Evolutionary conservation across 2,329 filamentous ascomycete genomes (phyloP).

Genomic region (Ceratocystis destructans): DNA sequence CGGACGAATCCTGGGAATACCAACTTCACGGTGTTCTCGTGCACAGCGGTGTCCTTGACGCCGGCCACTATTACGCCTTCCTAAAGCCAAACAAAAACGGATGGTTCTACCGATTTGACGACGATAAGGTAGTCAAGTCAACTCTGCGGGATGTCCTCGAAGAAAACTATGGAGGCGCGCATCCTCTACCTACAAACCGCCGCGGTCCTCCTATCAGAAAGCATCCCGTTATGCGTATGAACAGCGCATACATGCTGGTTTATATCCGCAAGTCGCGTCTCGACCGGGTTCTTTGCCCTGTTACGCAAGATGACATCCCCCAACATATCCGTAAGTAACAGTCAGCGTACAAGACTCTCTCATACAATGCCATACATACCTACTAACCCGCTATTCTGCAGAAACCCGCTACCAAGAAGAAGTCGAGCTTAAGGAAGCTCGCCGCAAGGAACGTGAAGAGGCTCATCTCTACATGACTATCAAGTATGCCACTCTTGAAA

Average conservation of each 20-base stretch:
- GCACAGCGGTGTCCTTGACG: conserved; percentile 91
- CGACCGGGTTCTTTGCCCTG: conserved; percentile 67
- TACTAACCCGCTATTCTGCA: conserved; percentile 24
- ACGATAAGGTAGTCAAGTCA: conserved; percentile 90
- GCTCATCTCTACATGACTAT: conserved; percentile 84
- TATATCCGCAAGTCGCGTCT: conserved; percentile 81
- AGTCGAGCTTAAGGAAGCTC: conserved; percentile 57
- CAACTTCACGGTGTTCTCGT: conserved; percentile 90
- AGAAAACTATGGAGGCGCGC: conserved; percentile 93
- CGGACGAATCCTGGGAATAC: conserved; percentile 71
- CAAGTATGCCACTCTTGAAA: conserved; percentile 65
- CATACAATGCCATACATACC: background rate
- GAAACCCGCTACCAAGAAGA: conserved; percentile 71
- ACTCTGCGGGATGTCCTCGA: conserved; percentile 84
- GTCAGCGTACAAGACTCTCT: background rate
- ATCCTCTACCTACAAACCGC: conserved; percentile 36
- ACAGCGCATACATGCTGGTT: conserved; percentile 97
- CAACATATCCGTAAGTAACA: conserved; percentile 18
- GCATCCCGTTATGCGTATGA: conserved; percentile 48
- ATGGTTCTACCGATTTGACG: conserved; percentile 93
- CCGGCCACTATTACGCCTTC: conserved; percentile 96
- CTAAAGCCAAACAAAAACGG: conserved; percentile 87
- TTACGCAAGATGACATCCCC: conserved; percentile 67
- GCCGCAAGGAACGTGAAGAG: conserved; percentile 80
- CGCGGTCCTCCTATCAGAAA: conserved; percentile 38